These are phyloP conservation scores for Chaetomium tenue DNA, from an alignment of 495 filamentous ascomycete genomes.

Conservation along the genomic window DNA sequence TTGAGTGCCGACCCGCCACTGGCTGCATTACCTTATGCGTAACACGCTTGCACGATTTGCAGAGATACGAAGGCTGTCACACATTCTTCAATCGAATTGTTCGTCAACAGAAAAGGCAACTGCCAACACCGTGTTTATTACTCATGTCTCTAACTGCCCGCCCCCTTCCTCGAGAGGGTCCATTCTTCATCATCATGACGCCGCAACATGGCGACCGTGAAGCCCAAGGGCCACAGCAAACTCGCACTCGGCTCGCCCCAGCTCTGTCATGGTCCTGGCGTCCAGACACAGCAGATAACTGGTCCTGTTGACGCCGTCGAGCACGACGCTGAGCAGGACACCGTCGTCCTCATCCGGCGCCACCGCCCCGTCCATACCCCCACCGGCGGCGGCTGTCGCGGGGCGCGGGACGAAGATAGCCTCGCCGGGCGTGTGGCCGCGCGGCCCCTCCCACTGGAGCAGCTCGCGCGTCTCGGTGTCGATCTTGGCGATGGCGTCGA, in stretches of 20 bases:
- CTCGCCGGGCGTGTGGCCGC: slow-evolving; percentile 70
- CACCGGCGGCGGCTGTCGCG: slow-evolving; percentile 12
- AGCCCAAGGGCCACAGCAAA: too few species aligned
- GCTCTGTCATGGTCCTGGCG: slow-evolving; percentile 62
- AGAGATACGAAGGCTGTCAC: too few species aligned
- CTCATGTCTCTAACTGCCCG: too few species aligned
- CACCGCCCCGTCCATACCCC: slow-evolving; percentile 24
- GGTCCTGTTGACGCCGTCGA: slow-evolving; percentile 60
- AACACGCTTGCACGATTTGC: too few species aligned
- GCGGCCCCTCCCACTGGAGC: slow-evolving; percentile 52
- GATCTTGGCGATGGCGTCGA: slow-evolving; percentile 68
- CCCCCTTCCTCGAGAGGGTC: too few species aligned
- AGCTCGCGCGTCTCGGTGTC: slow-evolving; percentile 55
- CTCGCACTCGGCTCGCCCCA: slow-evolving; percentile 63
- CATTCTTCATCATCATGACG: not conserved
- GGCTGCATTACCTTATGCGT: too few species aligned
- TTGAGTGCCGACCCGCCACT: too few species aligned
- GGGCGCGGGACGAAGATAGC: slow-evolving; percentile 67
- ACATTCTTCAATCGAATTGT: too few species aligned
- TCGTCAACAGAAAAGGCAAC: too few species aligned
- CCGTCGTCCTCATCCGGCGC: slow-evolving; percentile 62
- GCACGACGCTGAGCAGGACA: slow-evolving; percentile 66
- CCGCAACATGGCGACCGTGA: slow-evolving; percentile 46
- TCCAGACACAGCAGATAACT: slow-evolving; percentile 72
- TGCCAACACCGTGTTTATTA: too few species aligned